Percentiles rank a stretch among this genome's conserved stretches.
phyloP scores from a whole-genome alignment of 1,284 basidiomycete species.

The Paramarasmius palmivorus region DNA sequence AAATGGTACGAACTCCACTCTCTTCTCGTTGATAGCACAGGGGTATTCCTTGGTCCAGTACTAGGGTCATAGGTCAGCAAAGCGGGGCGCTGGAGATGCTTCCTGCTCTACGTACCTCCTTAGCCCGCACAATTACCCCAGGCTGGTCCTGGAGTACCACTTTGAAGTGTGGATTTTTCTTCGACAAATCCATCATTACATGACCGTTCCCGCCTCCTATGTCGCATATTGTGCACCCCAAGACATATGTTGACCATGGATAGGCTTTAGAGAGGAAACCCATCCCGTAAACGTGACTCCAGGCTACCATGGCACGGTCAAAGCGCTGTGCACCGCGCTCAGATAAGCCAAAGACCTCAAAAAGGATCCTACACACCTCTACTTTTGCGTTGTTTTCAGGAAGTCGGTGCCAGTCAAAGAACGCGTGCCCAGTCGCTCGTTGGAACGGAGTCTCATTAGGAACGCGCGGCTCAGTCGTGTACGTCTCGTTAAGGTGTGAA shows the following conservation, averaged over 20 bases:
- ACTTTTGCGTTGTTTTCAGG: conserved; percentile 5
- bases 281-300: conserved; percentile 20
- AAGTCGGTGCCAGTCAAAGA: conserved; percentile 8
- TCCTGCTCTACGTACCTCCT: conserved; percentile 11
- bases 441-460: conserved; percentile 10
- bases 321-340: conserved; percentile 19
- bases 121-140: conserved; percentile 34
- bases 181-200: conserved; percentile 41
- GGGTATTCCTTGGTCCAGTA: conserved; percentile 12
- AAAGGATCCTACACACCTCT: not conserved
- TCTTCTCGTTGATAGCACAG: conserved; percentile 30
- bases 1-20: conserved; percentile 38
- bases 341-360: too few relatives aligned
- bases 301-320: conserved; percentile 28
- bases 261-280: conserved; percentile 29
- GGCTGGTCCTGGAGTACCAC: conserved; percentile 48
- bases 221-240: conserved; percentile 43
- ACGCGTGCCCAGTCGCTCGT: conserved; percentile 9
- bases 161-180: conserved; percentile 38
- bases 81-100: too few relatives aligned
- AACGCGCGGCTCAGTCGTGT: conserved; percentile 2
- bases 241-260: conserved; percentile 40
- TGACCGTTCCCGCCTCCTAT: conserved; percentile 48
- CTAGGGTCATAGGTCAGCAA: not conserved
- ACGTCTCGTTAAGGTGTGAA: conserved; percentile 8